Evolutionary conservation across 2,329 filamentous ascomycete species (phyloP).

Genomic region (Thelonectria rubi): DNA sequence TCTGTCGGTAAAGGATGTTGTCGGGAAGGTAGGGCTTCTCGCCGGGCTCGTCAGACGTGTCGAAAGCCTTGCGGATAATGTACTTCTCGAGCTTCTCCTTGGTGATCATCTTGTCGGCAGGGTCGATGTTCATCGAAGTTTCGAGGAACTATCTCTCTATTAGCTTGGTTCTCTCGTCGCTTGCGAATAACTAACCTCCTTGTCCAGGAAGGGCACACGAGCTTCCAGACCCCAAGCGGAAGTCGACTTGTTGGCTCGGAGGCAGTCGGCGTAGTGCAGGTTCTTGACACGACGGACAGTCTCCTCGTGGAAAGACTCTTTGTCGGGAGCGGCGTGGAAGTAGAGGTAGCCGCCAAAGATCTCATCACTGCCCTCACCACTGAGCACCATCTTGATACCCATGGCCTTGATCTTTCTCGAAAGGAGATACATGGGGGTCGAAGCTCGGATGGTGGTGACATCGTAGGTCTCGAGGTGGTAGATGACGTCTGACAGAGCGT

Average conservation of each 20-base stretch:
- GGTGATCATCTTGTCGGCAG: constrained; percentile 94
- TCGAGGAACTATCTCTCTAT: constrained; percentile 77
- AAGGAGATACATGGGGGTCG: constrained; percentile 97
- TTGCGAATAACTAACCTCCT: constrained; percentile 65
- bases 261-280: constrained; percentile 93
- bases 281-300: constrained; percentile 95
- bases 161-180: constrained; percentile 27
- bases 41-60: constrained; percentile 86
- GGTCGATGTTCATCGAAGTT: constrained; percentile 91
- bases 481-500: constrained; percentile 96
- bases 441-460: constrained; percentile 97
- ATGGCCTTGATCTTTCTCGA: constrained; percentile 99
- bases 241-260: constrained; percentile 98
- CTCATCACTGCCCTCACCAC: constrained; percentile 95
- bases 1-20: constrained; percentile 96
- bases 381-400: constrained; percentile 99
- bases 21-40: constrained; percentile 90
- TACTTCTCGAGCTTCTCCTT: constrained; percentile 94
- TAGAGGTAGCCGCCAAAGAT: constrained; percentile 99
- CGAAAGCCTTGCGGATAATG: constrained; percentile 96
- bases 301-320: constrained; percentile 93
- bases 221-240: constrained; percentile 98
- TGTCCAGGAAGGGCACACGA: constrained; percentile 97
- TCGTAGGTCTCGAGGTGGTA: constrained; percentile 98
- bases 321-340: constrained; percentile 94